Percentiles rank a stretch among this genome's conserved stretches.
Evolutionary conservation across 1,284 basidiomycete species (phyloP).

Genomic region (Pyrrhoderma lamaoense): DNA sequence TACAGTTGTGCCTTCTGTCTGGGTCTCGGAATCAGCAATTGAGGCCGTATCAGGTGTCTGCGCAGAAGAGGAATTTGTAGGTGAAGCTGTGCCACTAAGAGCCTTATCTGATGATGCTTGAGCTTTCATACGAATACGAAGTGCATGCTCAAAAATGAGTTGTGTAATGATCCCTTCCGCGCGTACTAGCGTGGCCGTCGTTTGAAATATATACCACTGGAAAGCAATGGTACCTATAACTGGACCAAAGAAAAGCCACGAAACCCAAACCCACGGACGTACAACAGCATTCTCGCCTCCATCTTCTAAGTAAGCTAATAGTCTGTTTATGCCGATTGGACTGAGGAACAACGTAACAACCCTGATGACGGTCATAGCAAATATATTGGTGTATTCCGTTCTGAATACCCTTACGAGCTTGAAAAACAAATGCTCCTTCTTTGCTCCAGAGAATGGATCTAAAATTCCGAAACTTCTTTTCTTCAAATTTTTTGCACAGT

Average conservation of each 20-base stretch:
- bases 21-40: constrained; percentile 16
- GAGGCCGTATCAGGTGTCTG: constrained; percentile 26
- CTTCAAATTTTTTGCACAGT: constrained; percentile 34
- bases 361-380: constrained; percentile 16
- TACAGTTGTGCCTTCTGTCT: constrained; percentile 14
- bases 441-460: constrained; percentile 31
- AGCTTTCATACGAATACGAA: constrained; percentile 59
- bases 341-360: constrained; percentile 29
- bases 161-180: constrained; percentile 60
- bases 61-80: constrained; percentile 19
- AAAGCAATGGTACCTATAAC: constrained; percentile 32
- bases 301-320: too few relatives aligned
- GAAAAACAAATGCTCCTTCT: constrained; percentile 29
- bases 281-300: constrained; percentile 32
- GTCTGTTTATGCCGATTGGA: constrained; percentile 38
- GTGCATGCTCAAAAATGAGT: constrained; percentile 62
- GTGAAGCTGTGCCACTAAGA: constrained; percentile 3
- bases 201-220: constrained; percentile 46
- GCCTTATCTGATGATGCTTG: constrained; percentile 28
- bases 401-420: constrained; percentile 24
- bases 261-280: constrained; percentile 54
- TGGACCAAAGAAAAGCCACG: constrained; percentile 53
- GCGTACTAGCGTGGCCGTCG: constrained; percentile 44
- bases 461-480: constrained; percentile 37
- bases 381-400: constrained; percentile 19